Evolutionary conservation across 306 rosid species (phyloP).

Genomic region (Hippophae tibetana): DNA sequence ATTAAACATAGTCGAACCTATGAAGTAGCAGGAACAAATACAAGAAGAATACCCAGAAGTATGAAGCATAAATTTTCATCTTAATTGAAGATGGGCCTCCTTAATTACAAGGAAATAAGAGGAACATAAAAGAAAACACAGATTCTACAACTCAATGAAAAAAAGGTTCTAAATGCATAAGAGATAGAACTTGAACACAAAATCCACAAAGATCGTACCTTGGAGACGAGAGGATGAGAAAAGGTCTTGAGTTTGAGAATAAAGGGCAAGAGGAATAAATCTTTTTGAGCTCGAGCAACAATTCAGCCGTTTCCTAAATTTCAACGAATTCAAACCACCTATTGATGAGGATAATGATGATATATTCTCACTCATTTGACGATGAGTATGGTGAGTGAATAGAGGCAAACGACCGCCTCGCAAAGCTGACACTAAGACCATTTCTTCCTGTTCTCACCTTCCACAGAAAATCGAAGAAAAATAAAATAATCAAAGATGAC

Average conservation of each 20-base stretch:
- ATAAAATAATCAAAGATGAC: too few species aligned
- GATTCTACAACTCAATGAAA: background rate
- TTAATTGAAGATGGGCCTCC: background rate
- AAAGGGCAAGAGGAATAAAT: constrained; percentile 54
- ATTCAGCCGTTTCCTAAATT: constrained; percentile 21
- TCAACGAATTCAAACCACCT: constrained; percentile 14
- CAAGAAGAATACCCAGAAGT: background rate
- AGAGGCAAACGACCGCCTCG: constrained; percentile 46
- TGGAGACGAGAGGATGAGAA: constrained; percentile 75
- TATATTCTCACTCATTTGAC: constrained; percentile 5
- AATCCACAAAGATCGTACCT: constrained; percentile 27
- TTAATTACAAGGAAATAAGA: background rate
- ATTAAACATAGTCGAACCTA: background rate
- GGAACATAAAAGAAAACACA: background rate
- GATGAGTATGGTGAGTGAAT: constrained; percentile 16
- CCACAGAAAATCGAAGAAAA: background rate
- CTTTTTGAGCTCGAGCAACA: constrained; percentile 27
- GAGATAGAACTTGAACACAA: background rate
- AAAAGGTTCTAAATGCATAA: background rate
- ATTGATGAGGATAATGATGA: constrained; percentile 9
- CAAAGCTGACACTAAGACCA: constrained; percentile 66
- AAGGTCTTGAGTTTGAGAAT: constrained; percentile 61
- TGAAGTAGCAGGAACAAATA: background rate
- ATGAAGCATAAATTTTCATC: background rate
- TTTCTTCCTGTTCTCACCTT: constrained; percentile 8